Base-by-base conservation (phyloP, 768 basidiomycete species). In the Calocybe indica region DNA sequence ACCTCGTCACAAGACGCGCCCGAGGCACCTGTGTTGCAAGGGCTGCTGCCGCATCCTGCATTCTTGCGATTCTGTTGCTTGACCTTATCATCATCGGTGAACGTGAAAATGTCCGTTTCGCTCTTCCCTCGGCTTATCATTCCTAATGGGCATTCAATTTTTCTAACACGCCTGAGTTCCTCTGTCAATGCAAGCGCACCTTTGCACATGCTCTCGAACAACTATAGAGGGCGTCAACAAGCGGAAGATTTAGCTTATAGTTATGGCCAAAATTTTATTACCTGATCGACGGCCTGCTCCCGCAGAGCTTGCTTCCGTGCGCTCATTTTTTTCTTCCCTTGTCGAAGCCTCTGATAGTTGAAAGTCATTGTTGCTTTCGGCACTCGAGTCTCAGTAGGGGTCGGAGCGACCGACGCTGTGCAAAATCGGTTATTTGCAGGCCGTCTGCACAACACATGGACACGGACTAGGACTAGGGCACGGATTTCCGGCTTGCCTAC, bases 131-230 rank as follows among this genome's bases (percentile, higher is more conserved):
- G 22, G 22, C 22, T 22, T 22, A 22, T 22, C 22, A 22, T 22
- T 22, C 22, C 22, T 7, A 30, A 13, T 5, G 42, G 35, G 30
- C n/a, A n/a, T n/a, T n/a, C n/a, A n/a, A n/a, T n/a, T n/a, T n/a
- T n/a, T n/a, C n/a, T n/a, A n/a, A n/a, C n/a, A n/a, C n/a, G n/a
- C n/a, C n/a, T n/a, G n/a, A n/a, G 30, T 8, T 31, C 31, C 42
- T 8, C 12, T n/a, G 5, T 15, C 31, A 12, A 43, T 29, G 30
- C 42, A 22, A 22, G 22, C 22, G 22, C 22, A 22, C 22, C 42
- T 33, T 43, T 43, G 42, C 42, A 43, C 13, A 43, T 43, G 31
- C 29, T 34, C 22, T 31, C 28, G 42, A 43, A 43, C 11, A 43
- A 29, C 42, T 43, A 15, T 5, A 14, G 31, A 43, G 28, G 5